A percentile compares a stretch with the other conserved stretches of the same genome.
These are phyloP conservation scores for Sherardia arvensis DNA, from an alignment of 257 asterid species.

Conservation along the genomic window DNA sequence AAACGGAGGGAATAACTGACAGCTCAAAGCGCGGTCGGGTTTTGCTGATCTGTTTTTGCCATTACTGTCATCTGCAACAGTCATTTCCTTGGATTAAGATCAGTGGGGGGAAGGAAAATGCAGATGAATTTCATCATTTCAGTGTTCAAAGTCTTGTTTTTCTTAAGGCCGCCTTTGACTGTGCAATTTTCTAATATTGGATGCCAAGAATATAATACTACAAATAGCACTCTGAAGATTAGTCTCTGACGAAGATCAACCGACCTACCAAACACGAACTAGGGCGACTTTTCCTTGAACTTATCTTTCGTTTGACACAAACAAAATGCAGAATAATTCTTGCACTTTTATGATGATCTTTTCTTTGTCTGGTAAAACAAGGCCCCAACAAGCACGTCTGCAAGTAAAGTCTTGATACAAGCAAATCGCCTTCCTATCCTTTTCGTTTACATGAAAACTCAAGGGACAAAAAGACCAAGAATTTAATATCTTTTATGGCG, in stretches of 20 bases:
- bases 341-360: neutral
- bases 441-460: neutral
- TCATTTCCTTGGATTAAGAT: neutral
- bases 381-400: neutral
- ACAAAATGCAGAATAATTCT: neutral
- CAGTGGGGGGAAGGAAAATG: neutral
- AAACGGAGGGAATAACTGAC: too few species aligned
- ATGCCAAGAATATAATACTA: neutral
- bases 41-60: too few species aligned
- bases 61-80: neutral
- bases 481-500: neutral
- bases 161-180: constrained; percentile 11
- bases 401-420: neutral
- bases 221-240: neutral
- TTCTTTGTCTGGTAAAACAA: neutral
- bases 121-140: neutral
- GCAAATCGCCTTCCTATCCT: neutral
- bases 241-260: neutral
- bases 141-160: neutral
- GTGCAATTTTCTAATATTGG: neutral
- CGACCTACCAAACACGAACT: neutral
- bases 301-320: neutral
- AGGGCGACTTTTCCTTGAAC: neutral
- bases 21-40: too few species aligned
- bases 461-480: neutral